Base-by-base conservation (phyloP, 169 alveolate genomes). In the Plasmodium knowlesi region DNA sequence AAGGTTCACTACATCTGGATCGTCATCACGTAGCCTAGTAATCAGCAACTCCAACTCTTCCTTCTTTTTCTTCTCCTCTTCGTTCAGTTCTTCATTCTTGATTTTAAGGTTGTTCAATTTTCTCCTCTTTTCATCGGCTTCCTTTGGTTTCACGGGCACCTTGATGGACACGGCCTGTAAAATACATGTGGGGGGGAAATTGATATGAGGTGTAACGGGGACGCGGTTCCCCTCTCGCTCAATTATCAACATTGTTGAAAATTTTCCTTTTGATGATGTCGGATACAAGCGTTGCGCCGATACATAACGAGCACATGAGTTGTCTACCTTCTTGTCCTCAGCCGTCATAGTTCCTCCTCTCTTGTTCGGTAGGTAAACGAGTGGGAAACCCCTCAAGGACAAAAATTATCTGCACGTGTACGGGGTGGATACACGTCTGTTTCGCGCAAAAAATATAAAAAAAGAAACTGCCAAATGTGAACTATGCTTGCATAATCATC, bases 51-150 rank as follows among this genome's bases (percentile, higher is more conserved):
- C 94, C 34, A 89, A n/a, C 50, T 89, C 94, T 41, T 89, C 94
- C 54, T 89, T 89, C 19, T 89, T 89, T 67, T 89, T 89, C 50
- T 89, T 89, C 71, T 89, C 94, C 67, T 89, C 94, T 79, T 89
- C 94, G 10, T 78, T 79, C 71, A 89, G 50, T 79, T 89, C 94
- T 61, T 89, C 94, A 39, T 89, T 89, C 32, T 80, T 89, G 16
- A 78, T 89, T 79, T 89, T 80, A 0, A 78, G 53, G 16, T 61
- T 89, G 34, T 67, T 79, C n/a, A 57, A 19, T 19, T 57, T 80
- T 79, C 83, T 89, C 76, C 88, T 86, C 54, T 80, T 89, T 1
- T 80, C 90, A 5, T 89, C 94, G 6, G 74, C 83, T 30, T 85
- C 93, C 30, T 28, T 57, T 19, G 39, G 22, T 19, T 85, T 89